A percentile compares a stretch with the other conserved stretches of the same genome.
These are phyloP conservation scores for Lentinula edodes DNA, from an alignment of 768 basidiomycete genomes.

Conservation along the genomic window DNA sequence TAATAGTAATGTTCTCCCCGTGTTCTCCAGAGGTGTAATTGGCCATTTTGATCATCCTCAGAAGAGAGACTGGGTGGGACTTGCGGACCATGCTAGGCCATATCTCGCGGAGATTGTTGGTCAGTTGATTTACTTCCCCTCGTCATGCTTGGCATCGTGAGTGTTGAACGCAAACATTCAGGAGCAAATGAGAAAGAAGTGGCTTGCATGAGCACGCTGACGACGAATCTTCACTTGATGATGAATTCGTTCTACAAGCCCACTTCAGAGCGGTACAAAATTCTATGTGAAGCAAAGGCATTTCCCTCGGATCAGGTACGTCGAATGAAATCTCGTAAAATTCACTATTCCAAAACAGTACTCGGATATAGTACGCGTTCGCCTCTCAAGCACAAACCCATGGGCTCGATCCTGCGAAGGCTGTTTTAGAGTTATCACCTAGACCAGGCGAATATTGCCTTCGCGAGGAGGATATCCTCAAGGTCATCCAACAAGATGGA, in stretches of 20 bases:
- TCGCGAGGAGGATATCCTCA: conserved; percentile 85
- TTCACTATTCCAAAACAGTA: conserved; percentile 8
- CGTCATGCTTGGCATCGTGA: neutral
- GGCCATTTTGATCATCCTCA: conserved; percentile 92
- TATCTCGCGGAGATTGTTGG: conserved; percentile 81
- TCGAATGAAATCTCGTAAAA: conserved; percentile 6
- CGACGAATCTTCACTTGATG: conserved; percentile 93
- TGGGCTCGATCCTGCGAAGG: conserved; percentile 65
- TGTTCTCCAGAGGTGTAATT: conserved; percentile 60
- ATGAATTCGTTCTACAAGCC: conserved; percentile 94
- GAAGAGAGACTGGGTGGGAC: conserved; percentile 75
- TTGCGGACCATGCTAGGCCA: conserved; percentile 66
- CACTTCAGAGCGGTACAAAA: conserved; percentile 79
- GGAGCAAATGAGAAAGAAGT: conserved; percentile 89
- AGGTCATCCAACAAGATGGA: conserved; percentile 66
- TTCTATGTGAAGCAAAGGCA: conserved; percentile 88
- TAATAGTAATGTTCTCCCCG: conserved; percentile 5
- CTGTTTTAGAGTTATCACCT: conserved; percentile 76
- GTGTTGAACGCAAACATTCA: conserved; percentile 20
- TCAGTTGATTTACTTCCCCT: conserved; percentile 26
- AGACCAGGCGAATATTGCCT: conserved; percentile 80
- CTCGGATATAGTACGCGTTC: conserved; percentile 76
- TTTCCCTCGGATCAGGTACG: conserved; percentile 92
- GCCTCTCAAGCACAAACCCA: conserved; percentile 84
- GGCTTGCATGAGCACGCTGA: conserved; percentile 92